Base-by-base conservation (phyloP, 805 yeast species). In the Schwanniomyces pseudopolymorphus region DNA sequence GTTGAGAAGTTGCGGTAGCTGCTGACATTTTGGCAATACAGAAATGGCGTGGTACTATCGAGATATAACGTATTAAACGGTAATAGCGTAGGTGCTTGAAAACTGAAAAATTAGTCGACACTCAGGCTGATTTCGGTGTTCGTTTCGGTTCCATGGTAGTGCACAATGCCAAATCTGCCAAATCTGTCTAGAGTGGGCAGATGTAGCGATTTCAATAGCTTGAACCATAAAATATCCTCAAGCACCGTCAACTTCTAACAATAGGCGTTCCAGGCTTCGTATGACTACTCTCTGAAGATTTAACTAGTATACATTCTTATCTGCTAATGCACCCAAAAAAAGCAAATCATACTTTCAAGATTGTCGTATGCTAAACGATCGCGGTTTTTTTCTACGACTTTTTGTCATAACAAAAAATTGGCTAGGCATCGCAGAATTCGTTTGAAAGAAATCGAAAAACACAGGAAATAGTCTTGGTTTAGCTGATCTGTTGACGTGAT, bases 1-100 rank as follows among this genome's bases (percentile, higher is more conserved):
- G 26, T 44, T 39, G 64, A 47, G 54, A 54, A 46, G 55, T 9
- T 16, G 42, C 33, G 25, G 51, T 40, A 42, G 56, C 39, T 20
- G 39, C 39, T 44, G 57, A 46, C 49, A 45, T 49, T 22, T 43
- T 46, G 43, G 20, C 22, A 36, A 36, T 36, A 36, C 25, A 21
- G 35, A 14, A 31, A 14, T 31, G 16, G 35, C 35, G 3, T 31
- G 35, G 35, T 31, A 31, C 17, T 31, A 31, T 31, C 20, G 19
- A 31, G n/a, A 31, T 31, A 14, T 31, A 31, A 31, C 19, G 35
- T 31, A n/a, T 31, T 14, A 31, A 31, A 31, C 35, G 6, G 35
- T 31, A 31, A 31, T 31, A 31, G 35, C 35, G 14, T 31, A 5
- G 20, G 19, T 16, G 11, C 2, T 31, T 16, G 35, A 31, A 31